Evolutionary conservation across 2,329 filamentous ascomycete species (phyloP), one percentile per base, ranked within the genome.

Genomic region (Cladorrhinum sp.): DNA sequence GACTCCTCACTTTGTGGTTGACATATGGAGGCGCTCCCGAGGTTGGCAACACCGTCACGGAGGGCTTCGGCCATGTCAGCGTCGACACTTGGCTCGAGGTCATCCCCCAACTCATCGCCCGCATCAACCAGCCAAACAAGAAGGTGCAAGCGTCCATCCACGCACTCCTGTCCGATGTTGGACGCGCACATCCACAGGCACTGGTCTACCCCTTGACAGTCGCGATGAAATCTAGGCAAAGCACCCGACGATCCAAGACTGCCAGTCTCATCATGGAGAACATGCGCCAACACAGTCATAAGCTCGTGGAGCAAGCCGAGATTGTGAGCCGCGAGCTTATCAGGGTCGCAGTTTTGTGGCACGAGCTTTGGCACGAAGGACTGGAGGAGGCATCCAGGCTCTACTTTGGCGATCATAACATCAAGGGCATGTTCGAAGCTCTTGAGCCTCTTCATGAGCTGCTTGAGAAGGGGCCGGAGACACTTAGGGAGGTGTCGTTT

Each of bases 51-150:
- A 91, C 90, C 16, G 91, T 99, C 23, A 92, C 88, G 0, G 93
- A 98, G 71, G 95, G 96, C 4, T 96, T 97, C 65, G 84, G 89
- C 0, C 90, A 90, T 38, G 92, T 99, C 66, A 96, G 91, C 70
- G 91, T 99, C 59, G 95, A 99, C 75, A 98, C 93, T 1, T 99
- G 95, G 96, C 85, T 99, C 18, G 93, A 98, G 71, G 96, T 99
- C 55, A 97, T 98, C 65, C 95, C 95, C 32, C 95, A 99, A 72
- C 81, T 99, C 52, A 96, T 99, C 74, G 95, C 95, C 29, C 87
- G 95, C 62, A 98, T 99, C 78, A 99, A 96, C 71, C 95, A 98
- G 73, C 92, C 93, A 16, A 97, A 97, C 74, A 84, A 86, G 66
- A 85, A 91, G 23, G 93, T 99, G 9, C 88, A 96, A 66, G 87